Conservation (phyloP, 257 asterid genomes). For the Anisodus tanguticus region DNA sequence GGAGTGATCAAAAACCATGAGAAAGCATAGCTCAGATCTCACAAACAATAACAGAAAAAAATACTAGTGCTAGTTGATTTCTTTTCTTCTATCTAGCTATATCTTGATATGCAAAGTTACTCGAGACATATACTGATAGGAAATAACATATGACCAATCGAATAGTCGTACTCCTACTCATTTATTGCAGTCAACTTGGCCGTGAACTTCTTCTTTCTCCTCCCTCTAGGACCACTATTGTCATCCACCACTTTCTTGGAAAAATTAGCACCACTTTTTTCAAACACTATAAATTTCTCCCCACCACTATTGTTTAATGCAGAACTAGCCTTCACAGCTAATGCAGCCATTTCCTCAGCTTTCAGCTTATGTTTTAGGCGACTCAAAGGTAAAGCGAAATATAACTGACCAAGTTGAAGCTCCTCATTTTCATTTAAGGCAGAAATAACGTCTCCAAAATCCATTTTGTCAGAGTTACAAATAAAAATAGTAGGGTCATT, state of each 20-base stretch:
- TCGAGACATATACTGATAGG: neutral
- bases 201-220: slow-evolving; percentile 46
- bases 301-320: slow-evolving; percentile 63
- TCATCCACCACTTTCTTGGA: neutral
- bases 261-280: neutral
- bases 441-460: slow-evolving; percentile 69
- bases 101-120: neutral
- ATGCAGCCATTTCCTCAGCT: slow-evolving; percentile 97
- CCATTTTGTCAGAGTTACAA: slow-evolving; percentile 93
- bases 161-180: slow-evolving; percentile 55
- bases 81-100: neutral
- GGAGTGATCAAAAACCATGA: neutral
- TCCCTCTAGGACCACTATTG: slow-evolving; percentile 32
- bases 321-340: slow-evolving; percentile 93
- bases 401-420: slow-evolving; percentile 80
- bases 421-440: slow-evolving; percentile 76
- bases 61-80: neutral
- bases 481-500: slow-evolving; percentile 69
- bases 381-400: slow-evolving; percentile 78
- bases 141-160: too few relatives aligned
- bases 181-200: slow-evolving; percentile 69
- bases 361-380: slow-evolving; percentile 59
- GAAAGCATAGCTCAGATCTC: neutral
- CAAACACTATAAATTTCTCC: slow-evolving; percentile 49
- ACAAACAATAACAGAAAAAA: neutral